phyloP scores from a whole-genome alignment of 768 basidiomycete species.

The Leccinum boreale region DNA sequence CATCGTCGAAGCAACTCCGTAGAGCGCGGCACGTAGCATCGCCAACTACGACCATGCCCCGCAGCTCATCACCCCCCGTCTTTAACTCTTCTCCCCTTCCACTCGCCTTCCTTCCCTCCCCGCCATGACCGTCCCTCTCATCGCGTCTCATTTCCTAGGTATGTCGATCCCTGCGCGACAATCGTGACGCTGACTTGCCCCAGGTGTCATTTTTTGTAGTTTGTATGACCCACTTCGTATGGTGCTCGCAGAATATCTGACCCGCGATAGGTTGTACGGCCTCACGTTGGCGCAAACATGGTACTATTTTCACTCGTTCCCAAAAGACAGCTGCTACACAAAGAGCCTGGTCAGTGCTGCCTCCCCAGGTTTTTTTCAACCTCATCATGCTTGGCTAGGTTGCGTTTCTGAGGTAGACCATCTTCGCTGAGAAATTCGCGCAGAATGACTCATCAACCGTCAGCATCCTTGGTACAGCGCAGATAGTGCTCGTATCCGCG shows the following conservation, averaged over 20 bases:
- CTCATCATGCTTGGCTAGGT: constrained; percentile 16
- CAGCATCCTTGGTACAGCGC: constrained; percentile 27
- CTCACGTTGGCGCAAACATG: constrained; percentile 35
- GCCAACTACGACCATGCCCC: constrained; percentile 12
- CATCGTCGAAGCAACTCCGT: constrained; percentile 33
- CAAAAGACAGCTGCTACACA: constrained; percentile 27
- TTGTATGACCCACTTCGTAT: constrained; percentile 19
- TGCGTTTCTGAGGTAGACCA: constrained; percentile 26
- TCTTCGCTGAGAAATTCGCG: neutral
- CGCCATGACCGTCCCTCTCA: constrained; percentile 23
- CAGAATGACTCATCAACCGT: constrained; percentile 1
- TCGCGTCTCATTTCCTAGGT: constrained; percentile 31
- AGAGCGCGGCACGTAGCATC: constrained; percentile 27
- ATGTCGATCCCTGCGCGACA: neutral
- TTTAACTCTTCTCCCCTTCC: constrained; percentile 6
- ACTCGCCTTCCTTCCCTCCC: neutral
- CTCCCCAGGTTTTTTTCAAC: neutral
- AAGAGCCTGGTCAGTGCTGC: constrained; percentile 30
- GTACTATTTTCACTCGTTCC: constrained; percentile 32
- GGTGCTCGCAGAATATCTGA: neutral
- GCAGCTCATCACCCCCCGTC: neutral
- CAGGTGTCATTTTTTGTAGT: constrained; percentile 33
- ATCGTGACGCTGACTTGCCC: constrained; percentile 1
- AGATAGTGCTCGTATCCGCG: constrained; percentile 28
- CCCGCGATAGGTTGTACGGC: constrained; percentile 30